A percentile compares a stretch with the other conserved stretches of the same genome.
Evolutionary conservation across 2,329 filamentous ascomycete genomes (phyloP).

Genomic region (Fusarium sp.): DNA sequence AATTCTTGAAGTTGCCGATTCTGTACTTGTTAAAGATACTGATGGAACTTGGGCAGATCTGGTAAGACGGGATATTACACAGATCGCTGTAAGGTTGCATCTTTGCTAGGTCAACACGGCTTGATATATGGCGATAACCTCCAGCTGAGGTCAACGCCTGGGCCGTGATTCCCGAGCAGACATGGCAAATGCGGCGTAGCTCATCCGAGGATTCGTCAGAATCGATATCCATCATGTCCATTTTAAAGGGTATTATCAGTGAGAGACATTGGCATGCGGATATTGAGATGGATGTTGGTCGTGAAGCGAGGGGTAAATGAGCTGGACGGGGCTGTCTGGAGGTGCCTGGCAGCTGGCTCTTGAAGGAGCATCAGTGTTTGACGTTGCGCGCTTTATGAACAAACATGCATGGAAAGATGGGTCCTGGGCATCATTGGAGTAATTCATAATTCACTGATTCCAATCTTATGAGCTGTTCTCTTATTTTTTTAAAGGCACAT

Average conservation of each 20-base stretch:
- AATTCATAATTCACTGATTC: too few species aligned
- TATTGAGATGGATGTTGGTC: background rate
- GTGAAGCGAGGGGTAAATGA: too few species aligned
- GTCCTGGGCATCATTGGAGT: too few species aligned
- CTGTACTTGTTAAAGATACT: background rate
- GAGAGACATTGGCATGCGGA: background rate
- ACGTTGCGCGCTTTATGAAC: too few species aligned
- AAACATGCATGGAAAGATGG: too few species aligned
- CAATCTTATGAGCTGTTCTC: too few species aligned
- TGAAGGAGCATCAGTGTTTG: too few species aligned
- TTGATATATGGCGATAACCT: background rate
- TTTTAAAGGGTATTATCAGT: background rate
- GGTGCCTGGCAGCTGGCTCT: background rate
- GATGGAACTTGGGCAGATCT: background rate
- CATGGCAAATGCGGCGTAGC: background rate
- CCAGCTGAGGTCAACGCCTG: background rate
- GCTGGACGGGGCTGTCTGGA: too few species aligned
- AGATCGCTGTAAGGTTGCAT: background rate
- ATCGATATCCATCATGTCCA: background rate
- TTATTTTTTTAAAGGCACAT: too few species aligned
- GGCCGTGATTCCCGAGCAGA: background rate
- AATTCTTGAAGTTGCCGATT: background rate
- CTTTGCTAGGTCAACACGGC: background rate
- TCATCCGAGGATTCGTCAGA: background rate
- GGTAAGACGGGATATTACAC: background rate